phyloP scores from a whole-genome alignment of 164 flowering plant genomes.

The Vitis rotundifolia region DNA sequence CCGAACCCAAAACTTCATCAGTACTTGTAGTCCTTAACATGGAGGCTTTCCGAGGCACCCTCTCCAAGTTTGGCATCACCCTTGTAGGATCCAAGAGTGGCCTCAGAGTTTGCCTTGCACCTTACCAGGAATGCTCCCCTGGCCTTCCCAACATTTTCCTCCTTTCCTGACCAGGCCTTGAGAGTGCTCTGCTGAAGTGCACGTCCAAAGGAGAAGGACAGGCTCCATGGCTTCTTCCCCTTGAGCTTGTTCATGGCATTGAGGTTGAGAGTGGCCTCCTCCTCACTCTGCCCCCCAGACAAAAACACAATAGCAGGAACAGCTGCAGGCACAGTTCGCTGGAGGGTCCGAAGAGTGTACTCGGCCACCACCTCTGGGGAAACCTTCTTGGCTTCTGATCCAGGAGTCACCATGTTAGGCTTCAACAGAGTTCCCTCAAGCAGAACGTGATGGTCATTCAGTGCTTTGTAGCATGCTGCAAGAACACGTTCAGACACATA shows the following conservation, averaged over 20 bases:
- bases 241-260: constrained; percentile 77
- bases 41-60: constrained; percentile 76
- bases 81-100: constrained; percentile 71
- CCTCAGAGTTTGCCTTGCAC: constrained; percentile 82
- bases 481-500: constrained; percentile 73
- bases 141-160: constrained; percentile 61
- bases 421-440: constrained; percentile 80
- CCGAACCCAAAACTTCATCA: constrained; percentile 15
- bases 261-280: constrained; percentile 69
- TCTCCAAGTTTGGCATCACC: constrained; percentile 57
- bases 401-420: constrained; percentile 89
- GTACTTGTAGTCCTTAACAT: constrained; percentile 83
- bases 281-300: constrained; percentile 86
- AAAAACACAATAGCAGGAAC: constrained; percentile 81
- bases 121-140: constrained; percentile 58
- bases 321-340: constrained; percentile 69
- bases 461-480: constrained; percentile 79
- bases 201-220: constrained; percentile 75
- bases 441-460: constrained; percentile 76
- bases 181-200: constrained; percentile 84
- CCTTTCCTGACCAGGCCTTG: constrained; percentile 78
- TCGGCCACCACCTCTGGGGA: constrained; percentile 67
- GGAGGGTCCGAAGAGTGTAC: constrained; percentile 67
- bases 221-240: constrained; percentile 78
- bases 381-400: constrained; percentile 65